Evolutionary conservation across 1,139 yeast genomes (phyloP).

Genomic region (Candida smagusa): DNA sequence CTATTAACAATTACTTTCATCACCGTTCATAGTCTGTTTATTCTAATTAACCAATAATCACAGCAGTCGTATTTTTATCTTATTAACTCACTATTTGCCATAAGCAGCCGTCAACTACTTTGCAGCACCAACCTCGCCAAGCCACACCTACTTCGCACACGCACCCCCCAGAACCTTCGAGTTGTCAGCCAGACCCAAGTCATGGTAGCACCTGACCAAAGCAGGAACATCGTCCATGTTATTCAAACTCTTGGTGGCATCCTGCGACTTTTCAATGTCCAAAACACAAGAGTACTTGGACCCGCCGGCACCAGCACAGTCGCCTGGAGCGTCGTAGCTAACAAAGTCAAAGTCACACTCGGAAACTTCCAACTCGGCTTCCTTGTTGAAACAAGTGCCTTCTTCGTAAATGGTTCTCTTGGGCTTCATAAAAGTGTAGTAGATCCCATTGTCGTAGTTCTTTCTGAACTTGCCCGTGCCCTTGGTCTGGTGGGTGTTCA

Average conservation of each 20-base stretch:
- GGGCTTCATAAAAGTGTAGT: constrained; percentile 9
- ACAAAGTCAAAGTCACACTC: constrained; percentile 13
- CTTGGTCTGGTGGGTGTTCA: constrained; percentile 13
- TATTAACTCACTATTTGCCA: too few species aligned
- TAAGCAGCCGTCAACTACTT: too few species aligned
- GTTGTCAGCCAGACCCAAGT: constrained; percentile 7
- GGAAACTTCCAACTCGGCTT: constrained; percentile 9
- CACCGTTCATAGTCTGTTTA: too few species aligned
- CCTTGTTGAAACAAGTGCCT: constrained; percentile 12
- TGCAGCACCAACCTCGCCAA: too few species aligned
- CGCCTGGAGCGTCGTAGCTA: constrained; percentile 10
- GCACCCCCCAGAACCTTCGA: constrained; percentile 12
- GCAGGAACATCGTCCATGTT: constrained; percentile 12
- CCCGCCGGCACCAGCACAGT: constrained; percentile 10
- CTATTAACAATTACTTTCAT: too few species aligned
- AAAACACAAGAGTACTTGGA: constrained; percentile 16
- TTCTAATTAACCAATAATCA: too few species aligned
- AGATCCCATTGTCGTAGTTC: constrained; percentile 11
- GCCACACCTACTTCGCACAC: constrained; percentile 9
- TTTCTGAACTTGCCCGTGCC: constrained; percentile 12
- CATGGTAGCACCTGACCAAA: constrained; percentile 13
- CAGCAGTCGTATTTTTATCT: too few species aligned
- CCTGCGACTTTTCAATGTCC: constrained; percentile 12
- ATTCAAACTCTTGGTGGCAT: constrained; percentile 10
- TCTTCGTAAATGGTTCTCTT: constrained; percentile 6